These are phyloP conservation scores for Patellaria atrata DNA, from an alignment of 495 filamentous ascomycete species.

Conservation along the genomic window DNA sequence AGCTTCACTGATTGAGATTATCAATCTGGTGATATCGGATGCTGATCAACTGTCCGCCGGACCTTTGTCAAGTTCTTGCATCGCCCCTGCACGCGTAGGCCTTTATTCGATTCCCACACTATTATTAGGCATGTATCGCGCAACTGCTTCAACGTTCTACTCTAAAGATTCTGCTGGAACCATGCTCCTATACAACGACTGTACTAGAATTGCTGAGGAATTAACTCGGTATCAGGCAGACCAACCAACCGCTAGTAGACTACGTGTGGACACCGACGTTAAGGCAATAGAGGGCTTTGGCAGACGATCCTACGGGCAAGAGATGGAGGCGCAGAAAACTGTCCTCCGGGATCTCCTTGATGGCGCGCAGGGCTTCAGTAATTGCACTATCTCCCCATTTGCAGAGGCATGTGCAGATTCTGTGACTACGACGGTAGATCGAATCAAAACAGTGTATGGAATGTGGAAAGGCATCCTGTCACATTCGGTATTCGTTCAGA, in stretches of 20 bases:
- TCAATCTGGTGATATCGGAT: constrained; percentile 55
- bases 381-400: constrained; percentile 47
- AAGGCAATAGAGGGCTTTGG: constrained; percentile 62
- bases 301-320: constrained; percentile 69
- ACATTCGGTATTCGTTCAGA: constrained; percentile 68
- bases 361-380: constrained; percentile 49
- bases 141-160: constrained; percentile 73
- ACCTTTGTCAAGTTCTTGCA: constrained; percentile 34
- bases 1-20: constrained; percentile 53
- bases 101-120: constrained; percentile 72
- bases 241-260: constrained; percentile 38
- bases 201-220: constrained; percentile 56
- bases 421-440: constrained; percentile 50
- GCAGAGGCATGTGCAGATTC: constrained; percentile 54
- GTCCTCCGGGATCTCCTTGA: constrained; percentile 76
- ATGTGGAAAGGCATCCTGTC: constrained; percentile 73
- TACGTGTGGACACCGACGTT: constrained; percentile 54
- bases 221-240: constrained; percentile 45
- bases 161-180: constrained; percentile 49
- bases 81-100: constrained; percentile 57
- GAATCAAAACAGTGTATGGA: constrained; percentile 51
- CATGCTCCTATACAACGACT: constrained; percentile 93
- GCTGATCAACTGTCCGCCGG: constrained; percentile 42
- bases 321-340: constrained; percentile 74
- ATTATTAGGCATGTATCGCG: constrained; percentile 80